Evolutionary conservation across 768 basidiomycete species (phyloP), one percentile per base, ranked within the genome.

Genomic region (Lentinula sp.): DNA sequence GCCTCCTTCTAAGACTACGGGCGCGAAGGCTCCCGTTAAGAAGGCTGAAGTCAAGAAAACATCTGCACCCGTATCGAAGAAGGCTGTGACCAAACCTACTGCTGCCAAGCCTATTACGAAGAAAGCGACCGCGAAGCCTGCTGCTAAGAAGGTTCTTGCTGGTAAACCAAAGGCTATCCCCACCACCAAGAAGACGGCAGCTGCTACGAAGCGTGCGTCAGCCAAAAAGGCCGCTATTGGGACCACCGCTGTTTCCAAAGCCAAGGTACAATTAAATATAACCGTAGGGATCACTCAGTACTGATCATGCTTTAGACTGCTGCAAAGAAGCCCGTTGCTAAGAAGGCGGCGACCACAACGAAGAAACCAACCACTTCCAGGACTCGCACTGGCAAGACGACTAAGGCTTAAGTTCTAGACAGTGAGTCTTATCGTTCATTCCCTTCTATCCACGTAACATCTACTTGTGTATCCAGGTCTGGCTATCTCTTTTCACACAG

Each of bases 221-320:
- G 84, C 81, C 8, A 90, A 90, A 80, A 90, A 88, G 83, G 76
- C 78, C 64, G 74, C 80, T 28, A 86, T 81, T 42, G 84, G 85
- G 8, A 74, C 76, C 0, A 76, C 73, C 10, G 66, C 71, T 37
- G 76, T 75, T 39, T 73, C 73, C 12, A 71, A 70, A 7, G 73
- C 75, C 63, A 78, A 77, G 67, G 55, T 56, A 32, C 3, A 48
- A 28, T 45, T 13, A 9, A n/a, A 20, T 16, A 12, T n/a, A 4
- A 15, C 41, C 16, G 7, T 43, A 6, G 15, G 16, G 20, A 4
- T 18, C 1, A 13, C 7, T 37, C 6, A 20, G 5, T 16, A 20
- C 15, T 55, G 16, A 55, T 18, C 10, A 20, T 41, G 1, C 10
- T 56, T n/a, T 9, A 56, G 55, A 62, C 71, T 20, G 68, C 74